Conservation (phyloP, 208 protist species). For the Trypanosoma mega region DNA sequence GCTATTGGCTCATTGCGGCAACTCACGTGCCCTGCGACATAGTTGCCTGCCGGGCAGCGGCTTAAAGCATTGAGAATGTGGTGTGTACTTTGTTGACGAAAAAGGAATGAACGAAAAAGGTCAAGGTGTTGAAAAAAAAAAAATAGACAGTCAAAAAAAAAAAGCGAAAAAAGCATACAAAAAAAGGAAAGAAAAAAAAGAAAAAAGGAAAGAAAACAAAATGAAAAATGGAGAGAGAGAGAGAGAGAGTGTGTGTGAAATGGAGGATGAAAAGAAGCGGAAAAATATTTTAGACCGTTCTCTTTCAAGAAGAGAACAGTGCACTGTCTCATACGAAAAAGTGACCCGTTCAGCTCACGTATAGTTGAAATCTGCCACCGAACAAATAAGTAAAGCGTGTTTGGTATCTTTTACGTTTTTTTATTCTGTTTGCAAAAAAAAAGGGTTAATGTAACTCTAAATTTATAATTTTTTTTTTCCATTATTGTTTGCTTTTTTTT, state of each 20-base stretch:
- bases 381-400: too few species aligned
- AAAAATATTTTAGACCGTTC: background rate
- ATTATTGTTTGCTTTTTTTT: background rate
- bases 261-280: background rate
- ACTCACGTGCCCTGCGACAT: constrained; percentile 90
- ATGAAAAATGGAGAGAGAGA: constrained; percentile 4
- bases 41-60: constrained; percentile 63
- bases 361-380: too few species aligned
- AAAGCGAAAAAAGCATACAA: constrained; percentile 6
- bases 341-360: too few species aligned
- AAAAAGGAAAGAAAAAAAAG: background rate
- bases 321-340: too few species aligned
- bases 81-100: background rate
- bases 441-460: too few species aligned
- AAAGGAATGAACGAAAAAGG: constrained; percentile 1
- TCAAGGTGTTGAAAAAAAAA: background rate
- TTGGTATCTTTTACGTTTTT: too few species aligned
- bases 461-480: background rate
- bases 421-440: too few species aligned
- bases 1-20: constrained; percentile 85
- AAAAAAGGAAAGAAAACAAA: constrained; percentile 3
- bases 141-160: constrained; percentile 9
- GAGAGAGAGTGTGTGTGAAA: background rate
- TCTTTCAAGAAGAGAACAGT: background rate
- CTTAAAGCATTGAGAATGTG: constrained; percentile 6